These are phyloP conservation scores for Lolium perenne DNA, from an alignment of 176 grass and related monocot species.

Conservation along the genomic window DNA sequence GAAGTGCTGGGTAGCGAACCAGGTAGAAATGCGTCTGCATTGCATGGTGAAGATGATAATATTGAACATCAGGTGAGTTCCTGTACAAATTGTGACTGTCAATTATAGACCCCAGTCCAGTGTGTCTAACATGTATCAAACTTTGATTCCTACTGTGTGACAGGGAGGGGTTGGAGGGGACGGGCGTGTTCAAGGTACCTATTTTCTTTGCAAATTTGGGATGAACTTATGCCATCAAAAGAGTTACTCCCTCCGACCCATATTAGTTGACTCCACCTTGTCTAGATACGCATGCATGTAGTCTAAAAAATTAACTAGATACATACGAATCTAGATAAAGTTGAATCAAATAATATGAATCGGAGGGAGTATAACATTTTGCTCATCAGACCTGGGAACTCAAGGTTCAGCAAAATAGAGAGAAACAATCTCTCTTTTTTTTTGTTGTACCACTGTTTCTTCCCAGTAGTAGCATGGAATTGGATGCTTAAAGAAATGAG, in stretches of 20 bases:
- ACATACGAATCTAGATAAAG: no score
- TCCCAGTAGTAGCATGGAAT: not conserved
- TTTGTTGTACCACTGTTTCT: not conserved
- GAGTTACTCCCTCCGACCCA: not conserved
- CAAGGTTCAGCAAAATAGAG: slow-evolving; percentile 9
- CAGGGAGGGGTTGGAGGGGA: slow-evolving; percentile 43
- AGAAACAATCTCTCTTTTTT: not conserved
- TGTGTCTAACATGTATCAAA: slow-evolving; percentile 32
- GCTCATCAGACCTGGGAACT: slow-evolving; percentile 7
- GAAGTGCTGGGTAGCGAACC: slow-evolving; percentile 28
- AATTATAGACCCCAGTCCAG: slow-evolving; percentile 17
- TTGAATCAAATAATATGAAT: no score
- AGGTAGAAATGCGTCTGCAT: slow-evolving; percentile 34
- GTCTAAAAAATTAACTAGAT: no score
- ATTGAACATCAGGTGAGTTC: slow-evolving; percentile 48
- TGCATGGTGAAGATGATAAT: slow-evolving; percentile 37
- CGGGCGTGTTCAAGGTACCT: slow-evolving; percentile 50
- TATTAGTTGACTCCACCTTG: no score
- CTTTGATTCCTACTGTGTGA: slow-evolving; percentile 35
- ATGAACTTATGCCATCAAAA: slow-evolving; percentile 26
- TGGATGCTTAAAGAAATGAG: slow-evolving; percentile 10
- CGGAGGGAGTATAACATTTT: not conserved
- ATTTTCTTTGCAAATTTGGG: slow-evolving; percentile 29
- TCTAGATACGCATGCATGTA: no score
- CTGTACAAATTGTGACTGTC: slow-evolving; percentile 26